phyloP scores from a whole-genome alignment of 2,329 filamentous ascomycete species.

The Ophiocordyceps robertsii region DNA sequence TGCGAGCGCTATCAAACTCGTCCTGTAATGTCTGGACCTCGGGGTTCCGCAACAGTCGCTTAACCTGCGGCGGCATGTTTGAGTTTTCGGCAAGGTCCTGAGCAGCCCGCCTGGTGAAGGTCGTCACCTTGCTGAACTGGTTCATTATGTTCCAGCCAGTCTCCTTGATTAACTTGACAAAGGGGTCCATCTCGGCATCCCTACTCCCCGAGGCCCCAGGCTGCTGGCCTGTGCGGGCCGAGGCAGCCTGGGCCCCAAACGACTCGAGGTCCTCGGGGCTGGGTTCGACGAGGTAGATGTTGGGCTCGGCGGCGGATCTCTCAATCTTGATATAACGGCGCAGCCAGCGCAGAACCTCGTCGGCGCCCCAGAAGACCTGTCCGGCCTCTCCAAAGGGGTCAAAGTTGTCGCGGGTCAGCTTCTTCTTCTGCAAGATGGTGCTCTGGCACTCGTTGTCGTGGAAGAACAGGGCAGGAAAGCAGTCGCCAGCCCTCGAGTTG shows the following conservation, averaged over 20 bases:
- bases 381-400: constrained; percentile 80
- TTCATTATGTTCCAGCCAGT: constrained; percentile 94
- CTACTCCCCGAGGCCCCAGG: constrained; percentile 5
- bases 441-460: constrained; percentile 95
- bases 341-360: constrained; percentile 87
- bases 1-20: constrained; percentile 89
- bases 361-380: constrained; percentile 92
- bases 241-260: constrained; percentile 52
- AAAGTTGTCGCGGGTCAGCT: constrained; percentile 68
- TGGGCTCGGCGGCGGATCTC: constrained; percentile 73
- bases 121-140: constrained; percentile 93
- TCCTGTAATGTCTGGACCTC: constrained; percentile 93
- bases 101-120: constrained; percentile 82
- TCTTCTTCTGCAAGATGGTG: constrained; percentile 88
- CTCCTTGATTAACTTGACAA: constrained; percentile 88
- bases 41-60: constrained; percentile 72
- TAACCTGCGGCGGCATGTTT: constrained; percentile 77
- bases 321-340: constrained; percentile 74
- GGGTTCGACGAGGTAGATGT: constrained; percentile 83
- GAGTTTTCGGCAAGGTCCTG: constrained; percentile 88
- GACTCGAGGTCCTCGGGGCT: constrained; percentile 69
- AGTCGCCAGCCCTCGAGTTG: constrained; percentile 81
- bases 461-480: constrained; percentile 92
- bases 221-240: constrained; percentile 5
- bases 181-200: constrained; percentile 77